These are phyloP conservation scores for Cladophialophora bantiana DNA, from an alignment of 2,329 filamentous ascomycete genomes.

Conservation along the genomic window DNA sequence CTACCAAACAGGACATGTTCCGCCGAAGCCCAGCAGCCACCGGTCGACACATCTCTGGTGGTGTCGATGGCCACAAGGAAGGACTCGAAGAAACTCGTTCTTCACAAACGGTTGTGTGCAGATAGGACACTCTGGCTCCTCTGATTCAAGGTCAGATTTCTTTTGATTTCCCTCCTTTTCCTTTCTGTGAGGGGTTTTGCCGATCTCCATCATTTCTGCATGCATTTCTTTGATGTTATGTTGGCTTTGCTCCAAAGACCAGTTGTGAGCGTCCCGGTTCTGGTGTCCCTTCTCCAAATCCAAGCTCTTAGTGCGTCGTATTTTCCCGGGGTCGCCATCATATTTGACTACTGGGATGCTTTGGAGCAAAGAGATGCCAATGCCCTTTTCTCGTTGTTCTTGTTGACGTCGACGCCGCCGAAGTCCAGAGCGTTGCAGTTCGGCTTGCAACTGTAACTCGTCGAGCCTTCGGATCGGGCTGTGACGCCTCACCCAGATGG, in stretches of 20 bases:
- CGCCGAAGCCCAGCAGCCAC: conserved; percentile 21
- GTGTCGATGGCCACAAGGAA: conserved; percentile 23
- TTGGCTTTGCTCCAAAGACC: conserved; percentile 15
- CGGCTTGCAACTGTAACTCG: conserved; percentile 7
- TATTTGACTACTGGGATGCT: conserved; percentile 15
- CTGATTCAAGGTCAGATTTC: neutral
- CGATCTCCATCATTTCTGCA: neutral
- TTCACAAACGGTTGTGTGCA: conserved; percentile 14
- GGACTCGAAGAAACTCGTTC: conserved; percentile 14
- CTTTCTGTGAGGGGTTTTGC: neutral
- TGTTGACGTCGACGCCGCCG: conserved; percentile 3
- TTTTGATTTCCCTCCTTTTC: neutral
- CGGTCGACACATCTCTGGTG: conserved; percentile 22
- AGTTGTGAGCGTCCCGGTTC: neutral
- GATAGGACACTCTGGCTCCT: conserved; percentile 19
- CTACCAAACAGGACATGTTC: conserved; percentile 24
- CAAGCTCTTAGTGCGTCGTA: conserved; percentile 11
- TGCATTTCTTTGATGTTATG: conserved; percentile 13
- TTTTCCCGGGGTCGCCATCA: no score
- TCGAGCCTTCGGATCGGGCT: conserved; percentile 7
- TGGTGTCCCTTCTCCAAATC: conserved; percentile 10
- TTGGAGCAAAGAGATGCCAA: conserved; percentile 7
- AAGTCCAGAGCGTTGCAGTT: conserved; percentile 15
- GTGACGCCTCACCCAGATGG: conserved; percentile 5
- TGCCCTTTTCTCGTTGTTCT: neutral